These are phyloP conservation scores for Metschnikowia matae DNA, from an alignment of 805 yeast genomes.

Conservation along the genomic window DNA sequence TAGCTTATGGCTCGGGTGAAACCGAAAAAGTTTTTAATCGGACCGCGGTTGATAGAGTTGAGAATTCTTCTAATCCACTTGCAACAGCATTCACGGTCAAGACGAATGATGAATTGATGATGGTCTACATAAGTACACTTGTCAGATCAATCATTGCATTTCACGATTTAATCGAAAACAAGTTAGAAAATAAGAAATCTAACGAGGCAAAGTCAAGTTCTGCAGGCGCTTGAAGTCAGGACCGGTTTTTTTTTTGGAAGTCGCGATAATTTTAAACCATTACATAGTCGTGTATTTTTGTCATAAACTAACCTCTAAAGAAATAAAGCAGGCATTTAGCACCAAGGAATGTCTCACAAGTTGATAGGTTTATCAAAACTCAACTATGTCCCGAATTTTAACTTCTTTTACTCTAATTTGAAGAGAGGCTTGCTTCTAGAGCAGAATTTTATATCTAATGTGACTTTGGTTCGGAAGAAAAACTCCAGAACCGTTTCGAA, in stretches of 20 bases:
- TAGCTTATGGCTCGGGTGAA: slow-evolving; percentile 31
- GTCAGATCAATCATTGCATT: slow-evolving; percentile 94
- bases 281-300: slow-evolving; percentile 13
- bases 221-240: slow-evolving; percentile 2
- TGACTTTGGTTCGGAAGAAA: slow-evolving; percentile 15
- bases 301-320: slow-evolving; percentile 2
- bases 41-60: slow-evolving; percentile 9
- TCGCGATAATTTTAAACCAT: not conserved
- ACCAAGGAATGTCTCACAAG: slow-evolving; percentile 18
- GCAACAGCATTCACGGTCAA: slow-evolving; percentile 82
- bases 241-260: not conserved
- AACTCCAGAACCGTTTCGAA: not conserved
- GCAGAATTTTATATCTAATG: slow-evolving; percentile 35
- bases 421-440: slow-evolving; percentile 26
- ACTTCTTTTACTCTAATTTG: slow-evolving; percentile 36
- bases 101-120: slow-evolving; percentile 95
- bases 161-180: slow-evolving; percentile 94
- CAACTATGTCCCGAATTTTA: slow-evolving; percentile 24
- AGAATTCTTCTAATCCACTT: slow-evolving; percentile 46
- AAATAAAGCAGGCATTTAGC: not conserved
- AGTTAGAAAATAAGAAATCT: slow-evolving; percentile 64
- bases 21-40: slow-evolving; percentile 7
- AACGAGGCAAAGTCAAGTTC: slow-evolving; percentile 22
- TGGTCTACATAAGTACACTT: slow-evolving; percentile 80
- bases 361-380: slow-evolving; percentile 19